Conservation (phyloP, 257 asterid species). For the Salvia miltiorrhiza region DNA sequence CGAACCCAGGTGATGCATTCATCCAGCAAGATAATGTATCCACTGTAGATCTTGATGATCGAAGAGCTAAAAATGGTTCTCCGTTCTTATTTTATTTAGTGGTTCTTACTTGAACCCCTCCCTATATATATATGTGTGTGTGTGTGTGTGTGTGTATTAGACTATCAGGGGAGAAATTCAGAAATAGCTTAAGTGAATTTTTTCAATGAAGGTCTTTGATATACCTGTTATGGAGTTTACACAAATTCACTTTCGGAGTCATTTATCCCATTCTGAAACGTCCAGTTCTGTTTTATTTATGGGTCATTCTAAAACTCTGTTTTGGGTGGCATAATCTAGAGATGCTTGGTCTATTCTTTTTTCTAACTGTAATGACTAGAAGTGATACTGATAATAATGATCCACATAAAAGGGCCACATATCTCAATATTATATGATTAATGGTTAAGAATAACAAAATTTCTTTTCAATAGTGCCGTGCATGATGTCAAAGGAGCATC, state of each 20-base stretch:
- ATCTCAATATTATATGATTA: too few relatives aligned
- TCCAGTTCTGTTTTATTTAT: neutral
- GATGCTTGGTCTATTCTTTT: neutral
- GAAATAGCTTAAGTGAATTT: neutral
- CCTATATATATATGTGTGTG: too few relatives aligned
- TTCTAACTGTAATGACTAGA: neutral
- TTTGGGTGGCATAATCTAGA: constrained; percentile 3
- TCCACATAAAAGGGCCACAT: neutral
- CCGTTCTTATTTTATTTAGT: too few relatives aligned
- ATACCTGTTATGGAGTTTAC: neutral
- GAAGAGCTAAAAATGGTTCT: too few relatives aligned
- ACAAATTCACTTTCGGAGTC: neutral
- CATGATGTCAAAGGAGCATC: constrained; percentile 60
- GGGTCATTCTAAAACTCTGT: neutral
- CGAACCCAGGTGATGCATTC: too few relatives aligned
- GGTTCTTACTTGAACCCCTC: too few relatives aligned
- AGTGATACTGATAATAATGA: neutral
- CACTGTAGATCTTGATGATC: too few relatives aligned
- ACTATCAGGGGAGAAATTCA: neutral
- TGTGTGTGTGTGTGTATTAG: neutral
- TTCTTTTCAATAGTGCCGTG: constrained; percentile 40
- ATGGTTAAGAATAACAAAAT: neutral
- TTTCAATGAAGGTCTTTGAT: neutral
- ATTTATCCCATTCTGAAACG: neutral
- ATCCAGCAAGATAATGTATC: too few relatives aligned